These are phyloP conservation scores for Myrica gale DNA, from an alignment of 306 rosid species.

Conservation along the genomic window DNA sequence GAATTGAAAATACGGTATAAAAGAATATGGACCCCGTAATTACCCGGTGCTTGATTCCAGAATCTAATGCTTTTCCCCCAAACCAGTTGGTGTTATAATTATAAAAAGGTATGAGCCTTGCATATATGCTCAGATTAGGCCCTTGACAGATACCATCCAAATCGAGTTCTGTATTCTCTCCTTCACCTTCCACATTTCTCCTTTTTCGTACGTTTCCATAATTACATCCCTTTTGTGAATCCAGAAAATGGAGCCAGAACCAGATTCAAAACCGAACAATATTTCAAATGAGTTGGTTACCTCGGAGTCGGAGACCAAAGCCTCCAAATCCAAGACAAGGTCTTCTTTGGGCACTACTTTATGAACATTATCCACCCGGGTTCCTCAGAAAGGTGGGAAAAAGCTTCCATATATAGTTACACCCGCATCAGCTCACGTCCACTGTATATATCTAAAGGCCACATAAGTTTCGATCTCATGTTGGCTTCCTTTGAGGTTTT, in stretches of 20 bases:
- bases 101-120: background rate
- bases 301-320: conserved; percentile 8
- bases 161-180: background rate
- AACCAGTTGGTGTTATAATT: background rate
- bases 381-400: conserved; percentile 49
- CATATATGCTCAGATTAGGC: background rate
- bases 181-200: background rate
- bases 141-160: background rate
- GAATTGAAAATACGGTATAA: no score
- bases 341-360: conserved; percentile 19
- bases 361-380: conserved; percentile 45
- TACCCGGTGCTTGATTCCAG: no score
- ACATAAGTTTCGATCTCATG: no score
- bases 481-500: no score
- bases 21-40: no score
- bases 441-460: no score
- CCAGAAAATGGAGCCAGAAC: conserved; percentile 27
- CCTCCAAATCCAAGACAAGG: background rate
- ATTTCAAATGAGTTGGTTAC: conserved; percentile 19
- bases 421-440: no score
- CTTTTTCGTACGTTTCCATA: no score
- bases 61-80: background rate
- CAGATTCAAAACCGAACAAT: conserved; percentile 15
- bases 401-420: background rate
- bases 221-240: background rate